Base-by-base conservation (phyloP, 2,329 filamentous ascomycete species). In the Teratosphaeria viscida region DNA sequence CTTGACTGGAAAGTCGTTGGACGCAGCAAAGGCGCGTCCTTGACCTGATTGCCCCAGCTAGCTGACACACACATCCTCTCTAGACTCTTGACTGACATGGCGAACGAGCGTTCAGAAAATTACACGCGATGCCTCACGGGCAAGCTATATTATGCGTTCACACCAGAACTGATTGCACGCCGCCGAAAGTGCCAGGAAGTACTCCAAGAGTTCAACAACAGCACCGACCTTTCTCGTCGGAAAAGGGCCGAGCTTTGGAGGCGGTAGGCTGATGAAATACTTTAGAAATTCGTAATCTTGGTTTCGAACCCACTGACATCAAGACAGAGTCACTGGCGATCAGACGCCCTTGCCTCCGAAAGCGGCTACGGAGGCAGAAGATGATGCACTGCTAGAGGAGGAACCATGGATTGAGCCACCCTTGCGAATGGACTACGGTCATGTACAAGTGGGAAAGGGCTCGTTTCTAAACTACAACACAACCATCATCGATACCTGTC, bases 391-490 rank as follows among this genome's bases (percentile, higher is more conserved):
- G 19, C 43, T 49, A n/a, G 77, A 78, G 26, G 76, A 86, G 35
- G 79, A 87, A 27, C 84, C 89, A 0, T 90, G 84, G 81, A 78
- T 92, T 23, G 85, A 89, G 61, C 74, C 80, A 0, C 89, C 89
- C 0, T 77, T 94, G 57, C 82, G 79, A 54, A 81, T 87, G 61
- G 90, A 95, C 73, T 92, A 94, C 66, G 90, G 90, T 3, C 91
- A 94, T 62, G 77, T 92, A 54, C 82, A 80, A 59, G 71, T 92
- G 7, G 90, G 88, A 23, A 76, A 82, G 53, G 84, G 85, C 59
- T 88, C 94, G 12, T 94, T 85, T 68, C 80, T 95, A 71, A 95
- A 88, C 74, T 85, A 81, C 70, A 86, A 90, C 73, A 86, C 83
- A 66, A 85, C 84, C 5, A 88, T 90, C 70, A 76, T 95, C 34